A percentile compares a stretch with the other conserved stretches of the same genome.
phyloP scores from a whole-genome alignment of 2,329 filamentous ascomycete genomes.

The Biscogniauxia sp. region DNA sequence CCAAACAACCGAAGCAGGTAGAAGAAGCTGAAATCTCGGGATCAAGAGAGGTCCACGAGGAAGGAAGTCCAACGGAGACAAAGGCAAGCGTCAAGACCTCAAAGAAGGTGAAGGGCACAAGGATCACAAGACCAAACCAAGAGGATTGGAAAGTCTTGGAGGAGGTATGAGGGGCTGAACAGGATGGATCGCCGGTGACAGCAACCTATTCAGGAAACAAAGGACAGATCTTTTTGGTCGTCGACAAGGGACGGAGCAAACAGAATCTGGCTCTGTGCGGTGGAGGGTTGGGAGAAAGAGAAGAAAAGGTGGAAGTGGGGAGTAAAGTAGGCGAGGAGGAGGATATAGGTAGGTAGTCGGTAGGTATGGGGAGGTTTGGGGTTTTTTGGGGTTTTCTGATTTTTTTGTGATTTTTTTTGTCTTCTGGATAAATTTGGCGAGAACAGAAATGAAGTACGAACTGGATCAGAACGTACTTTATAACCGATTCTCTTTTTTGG shows the following conservation, averaged over 20 bases:
- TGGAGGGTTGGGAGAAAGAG: constrained; percentile 2
- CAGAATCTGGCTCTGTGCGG: constrained; percentile 1
- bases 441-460: constrained; percentile 60
- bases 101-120: constrained; percentile 15
- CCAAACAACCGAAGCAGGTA: constrained; percentile 16
- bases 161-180: constrained; percentile 14
- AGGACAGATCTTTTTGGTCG: constrained; percentile 5
- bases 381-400: constrained; percentile 51
- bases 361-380: constrained; percentile 11
- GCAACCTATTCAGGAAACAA: constrained; percentile 16
- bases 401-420: constrained; percentile 55
- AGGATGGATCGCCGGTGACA: constrained; percentile 8
- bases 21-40: constrained; percentile 12
- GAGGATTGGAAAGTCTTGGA: constrained; percentile 10
- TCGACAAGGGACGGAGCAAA: neutral
- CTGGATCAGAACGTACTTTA: constrained; percentile 47
- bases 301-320: constrained; percentile 3
- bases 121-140: constrained; percentile 18
- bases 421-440: constrained; percentile 49
- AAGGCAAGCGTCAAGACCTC: constrained; percentile 22
- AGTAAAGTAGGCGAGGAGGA: constrained; percentile 7
- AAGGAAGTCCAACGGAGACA: constrained; percentile 18
- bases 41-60: constrained; percentile 19
- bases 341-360: constrained; percentile 5
- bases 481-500: constrained; percentile 48